Conservation (phyloP, 768 basidiomycete genomes). For the Steccherinum ochraceum region DNA sequence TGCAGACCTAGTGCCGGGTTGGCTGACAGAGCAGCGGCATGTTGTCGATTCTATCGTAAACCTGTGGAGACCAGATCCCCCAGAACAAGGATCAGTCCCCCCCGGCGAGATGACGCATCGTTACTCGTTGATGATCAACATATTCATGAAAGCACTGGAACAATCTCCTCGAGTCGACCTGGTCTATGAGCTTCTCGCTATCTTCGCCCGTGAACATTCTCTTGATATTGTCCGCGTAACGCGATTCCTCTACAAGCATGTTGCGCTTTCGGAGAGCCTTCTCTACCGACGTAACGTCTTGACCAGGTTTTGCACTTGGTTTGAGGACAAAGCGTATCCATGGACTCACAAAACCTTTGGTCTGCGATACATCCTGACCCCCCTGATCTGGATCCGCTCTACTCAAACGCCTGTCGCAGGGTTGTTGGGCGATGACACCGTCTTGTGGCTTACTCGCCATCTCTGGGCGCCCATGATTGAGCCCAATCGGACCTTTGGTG, state of each 20-base stretch:
- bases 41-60: slow-evolving; percentile 67
- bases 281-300: slow-evolving; percentile 78
- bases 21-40: slow-evolving; percentile 63
- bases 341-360: slow-evolving; percentile 77
- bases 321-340: slow-evolving; percentile 53
- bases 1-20: slow-evolving; percentile 53
- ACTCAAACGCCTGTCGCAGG: slow-evolving; percentile 46
- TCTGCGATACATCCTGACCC: slow-evolving; percentile 81
- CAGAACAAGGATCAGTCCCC: slow-evolving; percentile 29
- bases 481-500: slow-evolving; percentile 40
- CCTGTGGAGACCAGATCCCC: slow-evolving; percentile 59
- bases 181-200: slow-evolving; percentile 78
- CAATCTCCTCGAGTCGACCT: slow-evolving; percentile 78
- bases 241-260: slow-evolving; percentile 82
- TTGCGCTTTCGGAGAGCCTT: slow-evolving; percentile 64
- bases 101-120: slow-evolving; percentile 50
- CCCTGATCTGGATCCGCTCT: slow-evolving; percentile 76
- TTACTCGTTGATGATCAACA: slow-evolving; percentile 60
- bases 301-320: slow-evolving; percentile 81
- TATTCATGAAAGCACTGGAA: slow-evolving; percentile 71
- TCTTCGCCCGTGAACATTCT: slow-evolving; percentile 74
- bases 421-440: slow-evolving; percentile 66
- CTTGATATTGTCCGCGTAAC: slow-evolving; percentile 76
- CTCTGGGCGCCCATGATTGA: slow-evolving; percentile 81
- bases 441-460: slow-evolving; percentile 60